Evolutionary conservation across 2,329 filamentous ascomycete genomes (phyloP).

Genomic region (Chaetoscypha palmicola): DNA sequence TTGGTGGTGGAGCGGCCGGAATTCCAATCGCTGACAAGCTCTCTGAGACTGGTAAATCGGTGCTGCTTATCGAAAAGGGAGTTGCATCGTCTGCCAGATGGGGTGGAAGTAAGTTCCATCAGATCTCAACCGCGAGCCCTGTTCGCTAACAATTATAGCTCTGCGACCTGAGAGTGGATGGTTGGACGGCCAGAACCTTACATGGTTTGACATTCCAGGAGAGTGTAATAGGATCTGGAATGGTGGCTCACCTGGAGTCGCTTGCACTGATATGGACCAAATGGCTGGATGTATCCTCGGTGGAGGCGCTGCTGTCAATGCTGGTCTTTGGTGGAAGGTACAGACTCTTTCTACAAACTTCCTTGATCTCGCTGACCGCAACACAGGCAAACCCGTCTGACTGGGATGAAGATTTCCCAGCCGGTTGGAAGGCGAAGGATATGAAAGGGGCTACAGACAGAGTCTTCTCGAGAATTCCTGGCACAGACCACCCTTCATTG

Average conservation of each 20-base stretch:
- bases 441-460: conserved; percentile 51
- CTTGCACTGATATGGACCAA: conserved; percentile 63
- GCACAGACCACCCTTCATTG: conserved; percentile 57
- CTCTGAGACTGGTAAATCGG: conserved; percentile 56
- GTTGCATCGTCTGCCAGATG: conserved; percentile 58
- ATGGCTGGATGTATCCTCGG: conserved; percentile 68
- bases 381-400: conserved; percentile 51
- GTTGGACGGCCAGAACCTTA: conserved; percentile 52
- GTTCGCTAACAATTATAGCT: conserved; percentile 10
- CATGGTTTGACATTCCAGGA: conserved; percentile 65
- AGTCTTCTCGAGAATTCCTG: conserved; percentile 64
- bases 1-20: conserved; percentile 47
- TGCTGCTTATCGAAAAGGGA: conserved; percentile 56
- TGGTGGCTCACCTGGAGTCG: conserved; percentile 37
- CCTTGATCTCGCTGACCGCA: conserved; percentile 10
- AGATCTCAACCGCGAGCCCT: not conserved
- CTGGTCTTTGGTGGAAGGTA: conserved; percentile 60
- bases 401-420: conserved; percentile 67
- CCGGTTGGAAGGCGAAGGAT: conserved; percentile 62
- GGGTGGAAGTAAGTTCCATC: conserved; percentile 40
- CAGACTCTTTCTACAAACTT: conserved; percentile 9
- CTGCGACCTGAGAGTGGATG: conserved; percentile 43
- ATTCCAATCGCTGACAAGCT: conserved; percentile 50
- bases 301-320: conserved; percentile 49
- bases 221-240: conserved; percentile 59